phyloP scores from a whole-genome alignment of 768 basidiomycete species.

The Tephrocybe sp. region DNA sequence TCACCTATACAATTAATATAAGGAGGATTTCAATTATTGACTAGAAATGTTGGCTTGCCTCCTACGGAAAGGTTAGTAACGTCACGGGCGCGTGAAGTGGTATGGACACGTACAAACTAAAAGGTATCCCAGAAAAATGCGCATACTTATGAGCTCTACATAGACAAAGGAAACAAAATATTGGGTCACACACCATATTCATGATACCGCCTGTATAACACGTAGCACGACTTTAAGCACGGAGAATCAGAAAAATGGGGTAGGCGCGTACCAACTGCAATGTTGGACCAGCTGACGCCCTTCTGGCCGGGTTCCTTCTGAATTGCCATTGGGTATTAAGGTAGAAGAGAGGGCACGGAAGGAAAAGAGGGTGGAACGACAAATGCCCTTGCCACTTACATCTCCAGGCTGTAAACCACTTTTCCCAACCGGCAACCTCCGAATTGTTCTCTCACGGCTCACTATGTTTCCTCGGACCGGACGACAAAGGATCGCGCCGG shows the following conservation, averaged over 20 bases:
- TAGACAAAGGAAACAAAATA: constrained; percentile 1
- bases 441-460: too few species aligned
- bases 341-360: constrained; percentile 20
- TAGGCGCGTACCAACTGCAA: constrained; percentile 77
- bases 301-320: constrained; percentile 88
- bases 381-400: too few species aligned
- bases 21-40: neutral
- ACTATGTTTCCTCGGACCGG: too few species aligned
- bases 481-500: too few species aligned
- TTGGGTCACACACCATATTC: constrained; percentile 80
- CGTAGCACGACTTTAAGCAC: constrained; percentile 15
- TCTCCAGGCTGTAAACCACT: too few species aligned
- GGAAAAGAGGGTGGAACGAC: constrained; percentile 14
- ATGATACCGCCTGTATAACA: constrained; percentile 78
- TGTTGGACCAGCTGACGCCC: constrained; percentile 92
- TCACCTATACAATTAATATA: constrained; percentile 59
- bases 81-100: neutral
- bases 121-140: neutral
- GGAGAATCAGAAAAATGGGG: constrained; percentile 7
- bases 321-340: constrained; percentile 66
- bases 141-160: neutral
- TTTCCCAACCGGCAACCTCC: too few species aligned
- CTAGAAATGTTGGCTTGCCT: constrained; percentile 53
- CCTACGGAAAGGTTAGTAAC: constrained; percentile 39
- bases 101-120: constrained; percentile 52